Conservation (phyloP, 768 basidiomycete species). For the Amanita inopinata region DNA sequence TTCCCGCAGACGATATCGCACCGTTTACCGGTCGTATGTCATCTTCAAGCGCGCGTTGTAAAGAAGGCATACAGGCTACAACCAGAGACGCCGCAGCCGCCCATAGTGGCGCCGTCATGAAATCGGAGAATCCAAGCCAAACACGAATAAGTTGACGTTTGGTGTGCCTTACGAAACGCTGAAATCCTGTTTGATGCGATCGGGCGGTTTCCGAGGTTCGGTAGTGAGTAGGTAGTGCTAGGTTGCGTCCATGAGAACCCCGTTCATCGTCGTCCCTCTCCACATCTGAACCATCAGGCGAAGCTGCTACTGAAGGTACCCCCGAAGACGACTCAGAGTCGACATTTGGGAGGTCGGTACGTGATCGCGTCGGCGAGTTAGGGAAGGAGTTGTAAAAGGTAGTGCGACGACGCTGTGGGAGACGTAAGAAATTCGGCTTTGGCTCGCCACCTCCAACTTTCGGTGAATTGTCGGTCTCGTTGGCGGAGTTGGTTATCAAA, state of each 20-base stretch:
- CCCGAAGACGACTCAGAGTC: conserved; percentile 16
- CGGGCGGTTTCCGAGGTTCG: neutral
- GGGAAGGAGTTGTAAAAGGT: conserved; percentile 61
- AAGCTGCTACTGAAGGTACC: conserved; percentile 11
- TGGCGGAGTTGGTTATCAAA: too few species aligned
- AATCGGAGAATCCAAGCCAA: neutral
- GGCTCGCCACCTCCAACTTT: conserved; percentile 1
- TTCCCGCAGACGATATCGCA: conserved; percentile 5
- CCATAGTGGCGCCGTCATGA: conserved; percentile 3
- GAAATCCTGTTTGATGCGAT: too few species aligned
- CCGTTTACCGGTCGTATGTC: conserved; percentile 3
- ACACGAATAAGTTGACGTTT: neutral
- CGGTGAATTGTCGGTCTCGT: conserved; percentile 2
- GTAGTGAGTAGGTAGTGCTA: neutral
- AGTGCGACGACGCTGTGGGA: conserved; percentile 20
- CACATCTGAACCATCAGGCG: conserved; percentile 14
- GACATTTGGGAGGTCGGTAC: conserved; percentile 21
- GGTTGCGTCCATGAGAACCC: neutral
- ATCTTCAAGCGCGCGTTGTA: conserved; percentile 2
- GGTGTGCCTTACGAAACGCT: neutral
- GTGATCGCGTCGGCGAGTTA: conserved; percentile 40
- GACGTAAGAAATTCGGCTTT: conserved; percentile 6
- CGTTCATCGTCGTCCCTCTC: conserved; percentile 18
- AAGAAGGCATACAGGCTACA: conserved; percentile 5
- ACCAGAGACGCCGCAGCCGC: conserved; percentile 1